Conservation (phyloP, 2,329 filamentous ascomycete species). For the Sclerotinia nivalis region DNA sequence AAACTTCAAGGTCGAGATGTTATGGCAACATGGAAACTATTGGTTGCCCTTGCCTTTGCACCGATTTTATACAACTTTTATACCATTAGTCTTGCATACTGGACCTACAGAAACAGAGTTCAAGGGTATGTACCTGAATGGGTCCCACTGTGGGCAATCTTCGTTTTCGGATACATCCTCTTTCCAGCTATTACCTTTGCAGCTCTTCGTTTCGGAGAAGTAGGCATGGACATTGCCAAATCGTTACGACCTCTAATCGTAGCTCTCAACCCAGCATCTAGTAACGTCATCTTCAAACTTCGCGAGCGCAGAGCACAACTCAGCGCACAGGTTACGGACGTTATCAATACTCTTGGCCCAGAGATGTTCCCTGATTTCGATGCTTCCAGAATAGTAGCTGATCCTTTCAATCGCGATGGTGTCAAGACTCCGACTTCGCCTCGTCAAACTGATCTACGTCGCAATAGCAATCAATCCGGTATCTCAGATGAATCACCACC, state of each 20-base stretch:
- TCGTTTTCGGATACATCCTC: conserved; percentile 72
- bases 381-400: conserved; percentile 66
- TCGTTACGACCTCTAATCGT: conserved; percentile 85
- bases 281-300: conserved; percentile 79
- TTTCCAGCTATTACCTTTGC: conserved; percentile 91
- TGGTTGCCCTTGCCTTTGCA: conserved; percentile 82
- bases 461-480: conserved; percentile 53
- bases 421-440: conserved; percentile 33
- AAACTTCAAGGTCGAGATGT: conserved; percentile 87
- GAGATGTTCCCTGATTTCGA: conserved; percentile 98
- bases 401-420: conserved; percentile 46
- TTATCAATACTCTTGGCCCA: conserved; percentile 93
- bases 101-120: conserved; percentile 78
- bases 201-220: conserved; percentile 89
- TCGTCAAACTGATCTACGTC: conserved; percentile 33
- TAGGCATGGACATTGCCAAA: conserved; percentile 99
- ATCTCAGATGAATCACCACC: conserved; percentile 35
- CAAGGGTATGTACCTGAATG: conserved; percentile 79
- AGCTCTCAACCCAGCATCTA: conserved; percentile 79
- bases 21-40: conserved; percentile 84
- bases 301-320: conserved; percentile 71
- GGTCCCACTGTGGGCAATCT: conserved; percentile 76
- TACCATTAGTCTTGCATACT: conserved; percentile 70
- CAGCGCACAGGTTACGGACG: conserved; percentile 78
- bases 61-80: conserved; percentile 83